Percentiles rank a stretch among this genome's conserved stretches.
phyloP scores from a whole-genome alignment of 306 rosid genomes.

The Trichosanthes truncata region DNA sequence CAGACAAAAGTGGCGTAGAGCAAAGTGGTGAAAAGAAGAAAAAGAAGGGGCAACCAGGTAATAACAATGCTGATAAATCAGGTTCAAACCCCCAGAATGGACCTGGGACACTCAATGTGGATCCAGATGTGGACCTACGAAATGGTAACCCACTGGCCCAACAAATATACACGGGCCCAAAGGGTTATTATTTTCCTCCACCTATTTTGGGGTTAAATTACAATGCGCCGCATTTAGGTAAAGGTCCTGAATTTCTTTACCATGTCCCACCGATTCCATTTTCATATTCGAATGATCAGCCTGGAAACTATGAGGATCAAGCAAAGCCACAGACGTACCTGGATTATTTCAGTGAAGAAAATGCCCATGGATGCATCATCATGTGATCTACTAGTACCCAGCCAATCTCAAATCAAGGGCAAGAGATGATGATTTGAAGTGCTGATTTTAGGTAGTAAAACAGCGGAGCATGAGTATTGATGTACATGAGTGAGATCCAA shows the following conservation, averaged over 20 bases:
- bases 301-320: constrained; percentile 22
- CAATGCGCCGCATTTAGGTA: constrained; percentile 32
- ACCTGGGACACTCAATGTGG: constrained; percentile 12
- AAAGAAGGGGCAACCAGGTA: constrained; percentile 29
- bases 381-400: constrained; percentile 33
- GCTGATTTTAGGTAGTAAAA: neutral
- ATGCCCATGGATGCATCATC: constrained; percentile 58
- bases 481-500: constrained; percentile 4
- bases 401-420: neutral
- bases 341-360: constrained; percentile 80
- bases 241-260: constrained; percentile 22
- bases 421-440: neutral
- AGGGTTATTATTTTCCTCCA: constrained; percentile 20
- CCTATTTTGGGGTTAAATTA: constrained; percentile 23
- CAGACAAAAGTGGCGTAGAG: constrained; percentile 14
- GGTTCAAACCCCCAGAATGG: constrained; percentile 10
- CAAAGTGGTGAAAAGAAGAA: constrained; percentile 16
- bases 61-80: neutral
- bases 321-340: constrained; percentile 26
- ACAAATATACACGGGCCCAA: constrained; percentile 17
- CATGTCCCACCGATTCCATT: constrained; percentile 28
- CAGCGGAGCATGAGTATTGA: neutral
- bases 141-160: constrained; percentile 39
- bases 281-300: constrained; percentile 26
- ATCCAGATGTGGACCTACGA: constrained; percentile 12